These are phyloP conservation scores for Blastomyces emzantsi DNA, from an alignment of 2,329 filamentous ascomycete genomes.

Conservation along the genomic window DNA sequence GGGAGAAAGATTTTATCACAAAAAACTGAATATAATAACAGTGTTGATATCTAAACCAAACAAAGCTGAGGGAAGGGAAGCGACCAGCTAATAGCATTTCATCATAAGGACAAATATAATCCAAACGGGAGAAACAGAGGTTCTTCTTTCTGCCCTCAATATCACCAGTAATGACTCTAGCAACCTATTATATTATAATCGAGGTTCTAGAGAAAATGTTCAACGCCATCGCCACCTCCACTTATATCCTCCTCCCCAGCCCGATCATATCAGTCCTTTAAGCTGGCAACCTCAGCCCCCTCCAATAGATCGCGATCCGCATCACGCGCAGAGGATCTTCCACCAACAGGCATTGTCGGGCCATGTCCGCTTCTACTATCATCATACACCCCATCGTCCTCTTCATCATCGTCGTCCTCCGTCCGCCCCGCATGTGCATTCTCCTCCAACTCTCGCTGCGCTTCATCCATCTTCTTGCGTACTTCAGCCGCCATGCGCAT, in stretches of 20 bases:
- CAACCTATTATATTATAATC: not conserved
- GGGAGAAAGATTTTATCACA: not conserved
- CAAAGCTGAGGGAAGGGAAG: not conserved
- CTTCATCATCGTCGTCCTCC: constrained; percentile 55
- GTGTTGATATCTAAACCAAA: not conserved
- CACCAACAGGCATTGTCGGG: constrained; percentile 14
- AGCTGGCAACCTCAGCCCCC: constrained; percentile 59
- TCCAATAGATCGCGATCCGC: constrained; percentile 63
- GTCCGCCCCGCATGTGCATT: constrained; percentile 61
- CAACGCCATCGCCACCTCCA: not conserved
- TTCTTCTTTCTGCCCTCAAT: not conserved
- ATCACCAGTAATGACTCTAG: not conserved
- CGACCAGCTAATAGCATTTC: not conserved
- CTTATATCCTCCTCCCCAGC: not conserved
- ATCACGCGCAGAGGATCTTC: constrained; percentile 39
- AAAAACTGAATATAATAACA: not conserved
- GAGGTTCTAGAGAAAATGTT: not conserved
- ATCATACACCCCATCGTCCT: constrained; percentile 42
- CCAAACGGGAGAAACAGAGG: not conserved
- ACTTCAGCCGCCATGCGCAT: constrained; percentile 95
- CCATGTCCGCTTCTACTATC: constrained; percentile 14
- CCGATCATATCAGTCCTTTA: constrained; percentile 28
- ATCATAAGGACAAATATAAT: not conserved
- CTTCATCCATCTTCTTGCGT: constrained; percentile 85
- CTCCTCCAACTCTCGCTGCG: constrained; percentile 81